These are phyloP conservation scores for Yamadazyma atmosphaerica DNA, from an alignment of 1,139 yeast genomes.

Conservation along the genomic window DNA sequence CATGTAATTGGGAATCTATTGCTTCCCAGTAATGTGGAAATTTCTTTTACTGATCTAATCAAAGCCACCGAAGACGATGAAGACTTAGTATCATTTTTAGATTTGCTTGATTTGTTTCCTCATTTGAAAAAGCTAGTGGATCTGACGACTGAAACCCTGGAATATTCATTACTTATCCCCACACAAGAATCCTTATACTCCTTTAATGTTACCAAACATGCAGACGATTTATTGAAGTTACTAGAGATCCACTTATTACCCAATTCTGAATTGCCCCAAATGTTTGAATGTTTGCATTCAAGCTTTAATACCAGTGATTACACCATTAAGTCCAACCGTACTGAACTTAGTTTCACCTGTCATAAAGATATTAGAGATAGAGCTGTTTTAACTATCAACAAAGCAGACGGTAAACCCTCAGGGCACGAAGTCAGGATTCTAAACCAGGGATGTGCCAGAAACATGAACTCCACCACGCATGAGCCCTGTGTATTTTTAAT, in stretches of 20 bases:
- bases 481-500: slow-evolving; percentile 65
- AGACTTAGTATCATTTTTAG: slow-evolving; percentile 40
- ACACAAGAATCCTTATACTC: slow-evolving; percentile 54
- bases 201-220: slow-evolving; percentile 50
- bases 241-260: slow-evolving; percentile 72
- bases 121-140: slow-evolving; percentile 20
- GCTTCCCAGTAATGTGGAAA: slow-evolving; percentile 56
- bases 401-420: slow-evolving; percentile 27
- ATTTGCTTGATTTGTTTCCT: slow-evolving; percentile 45
- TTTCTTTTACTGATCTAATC: slow-evolving; percentile 60
- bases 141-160: slow-evolving; percentile 19
- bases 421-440: slow-evolving; percentile 68
- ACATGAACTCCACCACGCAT: slow-evolving; percentile 24
- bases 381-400: slow-evolving; percentile 10
- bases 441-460: slow-evolving; percentile 64
- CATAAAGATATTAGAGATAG: slow-evolving; percentile 10
- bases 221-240: slow-evolving; percentile 50
- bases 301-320: slow-evolving; percentile 1
- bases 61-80: slow-evolving; percentile 42
- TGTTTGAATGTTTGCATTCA: slow-evolving; percentile 30
- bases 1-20: slow-evolving; percentile 64
- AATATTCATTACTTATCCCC: slow-evolving; percentile 76
- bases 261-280: slow-evolving; percentile 37
- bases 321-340: slow-evolving; percentile 12
- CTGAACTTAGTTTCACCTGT: slow-evolving; percentile 11